Conservation (phyloP, 805 yeast genomes). For the Wickerhamiella allomyrinae region DNA sequence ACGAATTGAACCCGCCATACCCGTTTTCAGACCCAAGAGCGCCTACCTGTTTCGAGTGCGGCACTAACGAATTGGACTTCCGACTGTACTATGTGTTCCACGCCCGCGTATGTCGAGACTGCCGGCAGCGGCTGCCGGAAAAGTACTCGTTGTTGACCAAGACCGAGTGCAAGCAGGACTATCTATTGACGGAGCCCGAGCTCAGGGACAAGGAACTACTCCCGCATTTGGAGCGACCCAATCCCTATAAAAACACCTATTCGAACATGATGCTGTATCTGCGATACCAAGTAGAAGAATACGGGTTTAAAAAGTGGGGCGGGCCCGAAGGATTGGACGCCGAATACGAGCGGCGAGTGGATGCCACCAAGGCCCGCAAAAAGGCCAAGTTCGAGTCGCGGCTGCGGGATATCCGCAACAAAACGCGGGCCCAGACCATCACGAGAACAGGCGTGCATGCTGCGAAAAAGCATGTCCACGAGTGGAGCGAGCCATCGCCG, state of each 20-base stretch:
- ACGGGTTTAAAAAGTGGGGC: constrained; percentile 90
- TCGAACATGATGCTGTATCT: constrained; percentile 86
- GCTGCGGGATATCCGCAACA: constrained; percentile 74
- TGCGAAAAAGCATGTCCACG: constrained; percentile 49
- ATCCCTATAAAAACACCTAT: constrained; percentile 82
- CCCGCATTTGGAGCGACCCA: constrained; percentile 73
- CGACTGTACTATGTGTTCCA: constrained; percentile 54
- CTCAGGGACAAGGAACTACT: constrained; percentile 53
- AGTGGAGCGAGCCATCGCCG: constrained; percentile 37
- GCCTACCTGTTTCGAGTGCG: constrained; percentile 75
- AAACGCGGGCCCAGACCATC: constrained; percentile 84
- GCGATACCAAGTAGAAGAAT: constrained; percentile 85
- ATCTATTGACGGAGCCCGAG: constrained; percentile 87
- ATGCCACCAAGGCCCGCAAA: constrained; percentile 50
- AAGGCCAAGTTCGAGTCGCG: constrained; percentile 70
- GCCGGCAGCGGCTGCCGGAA: constrained; percentile 62
- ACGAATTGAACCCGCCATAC: constrained; percentile 25
- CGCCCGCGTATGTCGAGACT: constrained; percentile 64
- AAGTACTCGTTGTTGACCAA: constrained; percentile 84
- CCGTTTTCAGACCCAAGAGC: constrained; percentile 48
- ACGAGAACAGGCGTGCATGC: constrained; percentile 37
- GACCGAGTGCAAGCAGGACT: constrained; percentile 90
- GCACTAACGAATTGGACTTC: constrained; percentile 65
- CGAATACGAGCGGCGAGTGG: constrained; percentile 84
- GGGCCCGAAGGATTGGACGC: constrained; percentile 73